Percentiles rank a stretch among this genome's conserved stretches.
Conservation (phyloP, 2,329 filamentous ascomycete species). For the Aspergillus felis region DNA sequence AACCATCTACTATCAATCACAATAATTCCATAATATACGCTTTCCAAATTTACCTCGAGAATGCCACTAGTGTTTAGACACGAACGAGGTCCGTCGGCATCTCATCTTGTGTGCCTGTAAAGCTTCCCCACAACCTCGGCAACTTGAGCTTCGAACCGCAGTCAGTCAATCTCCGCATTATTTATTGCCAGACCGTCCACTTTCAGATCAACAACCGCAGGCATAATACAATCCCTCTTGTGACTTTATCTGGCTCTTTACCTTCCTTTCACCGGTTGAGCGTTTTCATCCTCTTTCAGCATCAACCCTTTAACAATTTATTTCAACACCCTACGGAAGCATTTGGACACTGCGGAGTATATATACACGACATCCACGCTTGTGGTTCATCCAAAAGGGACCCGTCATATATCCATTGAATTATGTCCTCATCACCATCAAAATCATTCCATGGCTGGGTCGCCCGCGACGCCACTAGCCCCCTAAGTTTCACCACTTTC, state of each 20-base stretch:
- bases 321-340: background rate
- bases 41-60: background rate
- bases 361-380: background rate
- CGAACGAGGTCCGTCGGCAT: background rate
- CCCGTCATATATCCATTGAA: background rate
- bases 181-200: background rate
- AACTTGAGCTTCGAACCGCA: conserved; percentile 5
- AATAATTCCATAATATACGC: background rate
- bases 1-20: conserved; percentile 5
- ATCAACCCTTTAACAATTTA: background rate
- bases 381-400: no score
- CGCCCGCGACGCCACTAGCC: conserved; percentile 30
- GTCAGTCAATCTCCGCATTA: conserved; percentile 9
- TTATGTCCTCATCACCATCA: conserved; percentile 5
- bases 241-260: background rate
- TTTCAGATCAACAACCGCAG: background rate
- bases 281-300: background rate
- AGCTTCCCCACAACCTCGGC: conserved; percentile 11
- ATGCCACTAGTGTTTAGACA: no score
- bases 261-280: no score
- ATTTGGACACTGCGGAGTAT: background rate
- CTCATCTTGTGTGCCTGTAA: background rate
- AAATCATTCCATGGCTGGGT: conserved; percentile 42
- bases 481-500: conserved; percentile 33
- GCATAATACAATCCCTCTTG: background rate